phyloP scores from a whole-genome alignment of 768 basidiomycete genomes.

The Lactarius pseudohatsudake region DNA sequence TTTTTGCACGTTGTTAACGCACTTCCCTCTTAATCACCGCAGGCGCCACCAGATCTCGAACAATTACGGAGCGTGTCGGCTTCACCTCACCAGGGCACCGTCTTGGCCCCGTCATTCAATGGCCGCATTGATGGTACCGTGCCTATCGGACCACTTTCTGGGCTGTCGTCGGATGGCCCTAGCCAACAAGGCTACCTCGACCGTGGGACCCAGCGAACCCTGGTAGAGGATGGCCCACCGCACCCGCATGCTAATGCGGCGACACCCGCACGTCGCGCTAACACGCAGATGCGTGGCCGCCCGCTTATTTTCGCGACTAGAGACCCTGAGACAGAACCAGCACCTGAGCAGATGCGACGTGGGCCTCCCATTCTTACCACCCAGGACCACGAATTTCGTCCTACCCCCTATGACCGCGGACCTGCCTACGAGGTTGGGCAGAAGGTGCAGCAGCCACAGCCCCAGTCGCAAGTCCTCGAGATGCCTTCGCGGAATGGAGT shows the following conservation, averaged over 20 bases:
- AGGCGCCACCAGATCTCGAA: conserved; percentile 14
- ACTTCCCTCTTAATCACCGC: conserved; percentile 17
- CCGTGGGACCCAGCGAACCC: conserved; percentile 7
- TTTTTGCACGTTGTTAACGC: conserved; percentile 14
- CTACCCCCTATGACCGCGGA: conserved; percentile 4
- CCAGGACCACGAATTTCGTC: background rate
- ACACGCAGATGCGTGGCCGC: conserved; percentile 1
- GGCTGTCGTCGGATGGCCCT: background rate
- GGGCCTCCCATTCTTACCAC: background rate
- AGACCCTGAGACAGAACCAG: conserved; percentile 6
- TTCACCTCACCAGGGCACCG: conserved; percentile 7
- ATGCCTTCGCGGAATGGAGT: background rate
- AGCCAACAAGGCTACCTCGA: background rate
- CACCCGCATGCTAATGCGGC: background rate
- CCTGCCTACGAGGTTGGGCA: conserved; percentile 12
- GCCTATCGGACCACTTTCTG: conserved; percentile 2
- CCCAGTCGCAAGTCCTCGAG: background rate
- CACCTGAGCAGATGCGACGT: conserved; percentile 9
- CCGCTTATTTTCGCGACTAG: conserved; percentile 1
- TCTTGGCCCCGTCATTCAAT: conserved; percentile 6
- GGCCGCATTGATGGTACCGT: background rate
- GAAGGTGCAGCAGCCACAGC: background rate
- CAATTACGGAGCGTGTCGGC: background rate
- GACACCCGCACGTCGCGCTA: conserved; percentile 15
- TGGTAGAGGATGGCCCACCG: background rate